Percentiles rank a stretch among this genome's conserved stretches.
Evolutionary conservation across 345 rosid genomes (phyloP).

Genomic region (Acer saccharum): DNA sequence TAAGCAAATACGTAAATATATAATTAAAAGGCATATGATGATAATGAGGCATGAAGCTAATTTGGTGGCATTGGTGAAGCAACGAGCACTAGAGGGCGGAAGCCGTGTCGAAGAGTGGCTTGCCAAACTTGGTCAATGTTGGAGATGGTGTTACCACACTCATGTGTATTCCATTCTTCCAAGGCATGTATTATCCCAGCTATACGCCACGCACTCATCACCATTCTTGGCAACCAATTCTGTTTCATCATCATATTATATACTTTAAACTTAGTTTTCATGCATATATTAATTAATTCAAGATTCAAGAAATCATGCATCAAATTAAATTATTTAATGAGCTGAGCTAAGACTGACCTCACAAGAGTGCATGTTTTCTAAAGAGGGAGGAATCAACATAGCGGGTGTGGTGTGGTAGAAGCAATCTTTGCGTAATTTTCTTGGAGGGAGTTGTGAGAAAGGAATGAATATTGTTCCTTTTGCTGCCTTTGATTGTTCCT

Average conservation of each 20-base stretch:
- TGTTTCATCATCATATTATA: constrained; percentile 14
- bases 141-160: constrained; percentile 42
- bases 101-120: constrained; percentile 53
- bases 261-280: too few species aligned
- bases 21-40: background rate
- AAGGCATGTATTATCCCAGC: constrained; percentile 58
- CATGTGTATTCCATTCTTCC: constrained; percentile 52
- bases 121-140: constrained; percentile 45
- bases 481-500: constrained; percentile 51
- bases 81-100: constrained; percentile 37
- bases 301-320: too few species aligned
- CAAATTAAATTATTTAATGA: too few species aligned
- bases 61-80: background rate
- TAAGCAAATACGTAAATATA: too few species aligned
- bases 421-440: constrained; percentile 50
- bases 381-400: constrained; percentile 46
- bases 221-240: constrained; percentile 48
- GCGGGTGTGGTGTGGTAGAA: constrained; percentile 63
- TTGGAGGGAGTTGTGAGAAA: constrained; percentile 53
- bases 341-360: constrained; percentile 45
- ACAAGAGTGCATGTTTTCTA: constrained; percentile 57
- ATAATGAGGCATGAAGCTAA: background rate
- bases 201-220: constrained; percentile 60
- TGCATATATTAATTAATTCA: too few species aligned
- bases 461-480: constrained; percentile 58